phyloP scores from a whole-genome alignment of 306 rosid genomes.

The Gastrolobium villosum region DNA sequence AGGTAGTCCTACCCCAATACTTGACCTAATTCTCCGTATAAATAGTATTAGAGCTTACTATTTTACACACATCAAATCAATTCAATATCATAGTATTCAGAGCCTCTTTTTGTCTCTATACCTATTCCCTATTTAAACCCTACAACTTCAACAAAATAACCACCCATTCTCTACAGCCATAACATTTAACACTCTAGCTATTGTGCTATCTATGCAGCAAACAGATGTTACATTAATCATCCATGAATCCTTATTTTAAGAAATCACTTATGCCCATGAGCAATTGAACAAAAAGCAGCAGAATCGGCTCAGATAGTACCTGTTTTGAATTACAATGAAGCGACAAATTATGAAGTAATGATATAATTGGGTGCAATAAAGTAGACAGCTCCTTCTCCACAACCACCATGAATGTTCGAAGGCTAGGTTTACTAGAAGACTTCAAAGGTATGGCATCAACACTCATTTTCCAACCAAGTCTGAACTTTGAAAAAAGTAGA shows the following conservation, averaged over 20 bases:
- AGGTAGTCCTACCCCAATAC: background rate
- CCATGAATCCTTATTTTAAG: slow-evolving; percentile 31
- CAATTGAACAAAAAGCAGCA: slow-evolving; percentile 29
- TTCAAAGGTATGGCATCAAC: slow-evolving; percentile 78
- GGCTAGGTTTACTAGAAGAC: slow-evolving; percentile 69
- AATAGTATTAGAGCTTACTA: background rate
- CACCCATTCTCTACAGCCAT: slow-evolving; percentile 26
- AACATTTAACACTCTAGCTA: slow-evolving; percentile 21
- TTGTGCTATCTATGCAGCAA: slow-evolving; percentile 24
- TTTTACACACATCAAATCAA: background rate
- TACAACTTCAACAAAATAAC: slow-evolving; percentile 19
- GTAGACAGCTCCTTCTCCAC: slow-evolving; percentile 78
- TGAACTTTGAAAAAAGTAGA: slow-evolving; percentile 79
- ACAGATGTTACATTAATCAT: slow-evolving; percentile 35
- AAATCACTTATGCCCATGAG: slow-evolving; percentile 27
- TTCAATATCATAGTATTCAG: slow-evolving; percentile 7
- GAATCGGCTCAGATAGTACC: slow-evolving; percentile 57
- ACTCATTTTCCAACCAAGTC: slow-evolving; percentile 92
- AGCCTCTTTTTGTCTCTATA: background rate
- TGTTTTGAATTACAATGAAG: slow-evolving; percentile 70
- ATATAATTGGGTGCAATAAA: slow-evolving; percentile 64
- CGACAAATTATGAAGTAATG: slow-evolving; percentile 60
- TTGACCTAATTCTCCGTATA: background rate
- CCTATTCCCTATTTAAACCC: slow-evolving; percentile 12
- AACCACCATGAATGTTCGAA: slow-evolving; percentile 87